phyloP scores from a whole-genome alignment of 805 yeast species.

The Yamadazyma endophytica region DNA sequence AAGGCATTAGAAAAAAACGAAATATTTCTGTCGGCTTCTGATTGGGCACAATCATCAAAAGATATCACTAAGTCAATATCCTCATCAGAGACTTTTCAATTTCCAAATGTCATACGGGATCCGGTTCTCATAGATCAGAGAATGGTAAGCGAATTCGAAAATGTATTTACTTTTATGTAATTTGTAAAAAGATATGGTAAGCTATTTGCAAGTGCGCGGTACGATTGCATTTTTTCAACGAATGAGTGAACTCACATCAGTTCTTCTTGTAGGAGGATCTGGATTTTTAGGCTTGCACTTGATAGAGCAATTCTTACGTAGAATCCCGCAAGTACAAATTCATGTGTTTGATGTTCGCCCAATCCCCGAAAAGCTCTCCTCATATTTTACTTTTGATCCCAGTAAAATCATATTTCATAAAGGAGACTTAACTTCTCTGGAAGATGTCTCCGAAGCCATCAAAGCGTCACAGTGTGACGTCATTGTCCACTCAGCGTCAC shows the following conservation, averaged over 20 bases:
- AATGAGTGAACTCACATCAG: constrained; percentile 38
- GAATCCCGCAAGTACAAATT: constrained; percentile 63
- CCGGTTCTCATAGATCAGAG: too few species aligned
- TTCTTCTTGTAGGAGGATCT: constrained; percentile 89
- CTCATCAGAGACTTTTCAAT: too few species aligned
- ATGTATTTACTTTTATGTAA: too few species aligned
- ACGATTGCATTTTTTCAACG: too few species aligned
- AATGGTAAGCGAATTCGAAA: too few species aligned
- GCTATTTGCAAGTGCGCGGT: too few species aligned
- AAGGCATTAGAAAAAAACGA: too few species aligned
- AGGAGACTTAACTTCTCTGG: constrained; percentile 80
- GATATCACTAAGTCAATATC: too few species aligned
- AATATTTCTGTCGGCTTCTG: too few species aligned
- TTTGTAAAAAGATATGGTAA: too few species aligned
- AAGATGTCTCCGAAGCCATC: constrained; percentile 66
- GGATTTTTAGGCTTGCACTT: constrained; percentile 93
- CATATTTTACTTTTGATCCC: constrained; percentile 71
- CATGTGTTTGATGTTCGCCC: constrained; percentile 92
- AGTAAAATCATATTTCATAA: constrained; percentile 54
- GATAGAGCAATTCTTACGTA: constrained; percentile 74
- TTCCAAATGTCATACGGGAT: too few species aligned
- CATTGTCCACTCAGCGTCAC: constrained; percentile 94
- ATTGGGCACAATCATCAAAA: too few species aligned
- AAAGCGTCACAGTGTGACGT: constrained; percentile 57
- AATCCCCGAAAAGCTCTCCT: constrained; percentile 66